Evolutionary conservation across 352 stramenopile genomes (phyloP).

Genomic region (Globisporangium abappressorium): DNA sequence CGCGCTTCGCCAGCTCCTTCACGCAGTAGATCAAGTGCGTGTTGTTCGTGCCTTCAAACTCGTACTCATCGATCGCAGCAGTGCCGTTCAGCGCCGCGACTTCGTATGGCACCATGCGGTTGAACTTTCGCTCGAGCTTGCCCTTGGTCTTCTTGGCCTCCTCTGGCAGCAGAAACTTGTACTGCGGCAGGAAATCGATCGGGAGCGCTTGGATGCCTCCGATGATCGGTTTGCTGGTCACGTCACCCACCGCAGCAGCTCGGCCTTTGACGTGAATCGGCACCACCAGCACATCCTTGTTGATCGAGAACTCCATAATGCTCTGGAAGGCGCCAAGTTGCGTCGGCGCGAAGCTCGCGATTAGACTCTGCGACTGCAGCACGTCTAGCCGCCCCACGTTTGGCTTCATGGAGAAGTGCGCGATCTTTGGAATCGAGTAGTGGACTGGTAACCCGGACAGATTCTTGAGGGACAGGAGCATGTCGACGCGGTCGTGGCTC

Average conservation of each 20-base stretch:
- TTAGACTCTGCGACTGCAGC: constrained; percentile 83
- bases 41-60: constrained; percentile 82
- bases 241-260: constrained; percentile 50
- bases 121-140: constrained; percentile 42
- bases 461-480: constrained; percentile 86
- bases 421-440: constrained; percentile 61
- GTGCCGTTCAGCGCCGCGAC: constrained; percentile 58
- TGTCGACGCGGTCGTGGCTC: constrained; percentile 76
- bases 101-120: constrained; percentile 65
- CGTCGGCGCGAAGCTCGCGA: constrained; percentile 86
- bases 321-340: constrained; percentile 81
- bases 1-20: constrained; percentile 67
- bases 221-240: constrained; percentile 30
- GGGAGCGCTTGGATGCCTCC: constrained; percentile 70
- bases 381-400: constrained; percentile 69
- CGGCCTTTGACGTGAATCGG: constrained; percentile 64
- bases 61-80: constrained; percentile 74
- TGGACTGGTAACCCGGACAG: constrained; percentile 54
- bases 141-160: constrained; percentile 64
- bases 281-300: constrained; percentile 44
- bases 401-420: constrained; percentile 80
- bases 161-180: constrained; percentile 87
- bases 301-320: constrained; percentile 42
- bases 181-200: constrained; percentile 82
- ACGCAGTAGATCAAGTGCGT: constrained; percentile 86